Evolutionary conservation across 306 rosid genomes (phyloP).

Genomic region (Myrica gale): DNA sequence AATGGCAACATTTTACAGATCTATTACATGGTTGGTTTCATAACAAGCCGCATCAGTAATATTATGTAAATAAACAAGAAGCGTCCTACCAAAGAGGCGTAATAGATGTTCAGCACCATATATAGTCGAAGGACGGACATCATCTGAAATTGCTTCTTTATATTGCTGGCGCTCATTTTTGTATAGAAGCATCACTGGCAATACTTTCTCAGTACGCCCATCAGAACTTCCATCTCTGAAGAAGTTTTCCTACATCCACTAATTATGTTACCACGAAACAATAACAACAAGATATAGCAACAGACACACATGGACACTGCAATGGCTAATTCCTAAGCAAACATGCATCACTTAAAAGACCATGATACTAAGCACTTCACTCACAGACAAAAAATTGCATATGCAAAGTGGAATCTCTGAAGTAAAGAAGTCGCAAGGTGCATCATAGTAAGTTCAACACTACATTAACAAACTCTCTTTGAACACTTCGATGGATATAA

Average conservation of each 20-base stretch:
- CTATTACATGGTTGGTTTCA: neutral
- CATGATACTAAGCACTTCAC: neutral
- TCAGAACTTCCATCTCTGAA: conserved; percentile 61
- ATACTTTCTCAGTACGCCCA: conserved; percentile 68
- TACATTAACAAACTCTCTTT: neutral
- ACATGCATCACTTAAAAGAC: neutral
- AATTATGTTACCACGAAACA: conserved; percentile 10
- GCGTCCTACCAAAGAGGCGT: conserved; percentile 74
- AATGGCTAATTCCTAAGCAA: conserved; percentile 18
- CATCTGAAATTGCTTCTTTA: conserved; percentile 50
- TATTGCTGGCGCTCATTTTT: conserved; percentile 74
- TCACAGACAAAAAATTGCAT: neutral
- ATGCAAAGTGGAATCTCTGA: neutral
- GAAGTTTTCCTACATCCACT: conserved; percentile 50
- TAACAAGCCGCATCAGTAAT: neutral
- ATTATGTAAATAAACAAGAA: conserved; percentile 8
- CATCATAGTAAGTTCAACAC: neutral
- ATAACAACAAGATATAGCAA: conserved; percentile 9
- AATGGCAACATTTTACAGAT: neutral
- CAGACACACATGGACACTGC: conserved; percentile 1
- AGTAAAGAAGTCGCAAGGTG: neutral
- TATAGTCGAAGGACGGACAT: conserved; percentile 58
- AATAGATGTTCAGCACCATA: conserved; percentile 94
- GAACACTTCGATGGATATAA: neutral
- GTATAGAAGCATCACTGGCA: conserved; percentile 75